A percentile compares a stretch with the other conserved stretches of the same genome.
Conservation (phyloP, 352 stramenopile genomes). For the Phytopythium cucurbitacearum region DNA sequence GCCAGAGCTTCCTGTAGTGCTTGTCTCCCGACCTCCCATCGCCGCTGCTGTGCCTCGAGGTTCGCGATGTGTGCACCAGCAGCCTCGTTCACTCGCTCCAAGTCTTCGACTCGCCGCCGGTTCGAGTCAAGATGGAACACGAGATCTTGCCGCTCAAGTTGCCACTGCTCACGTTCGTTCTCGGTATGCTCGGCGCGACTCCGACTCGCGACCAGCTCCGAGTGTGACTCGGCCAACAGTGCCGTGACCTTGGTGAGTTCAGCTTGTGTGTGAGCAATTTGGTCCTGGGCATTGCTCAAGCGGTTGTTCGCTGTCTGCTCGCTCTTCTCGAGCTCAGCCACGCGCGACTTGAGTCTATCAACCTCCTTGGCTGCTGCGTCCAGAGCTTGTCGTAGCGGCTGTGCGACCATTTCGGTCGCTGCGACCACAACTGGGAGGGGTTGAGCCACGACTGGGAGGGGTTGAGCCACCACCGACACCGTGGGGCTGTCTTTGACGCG, state of each 20-base stretch:
- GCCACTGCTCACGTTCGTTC: slow-evolving; percentile 30
- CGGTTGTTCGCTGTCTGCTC: slow-evolving; percentile 8
- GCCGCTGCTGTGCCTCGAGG: slow-evolving; percentile 20
- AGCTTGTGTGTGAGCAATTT: slow-evolving; percentile 18
- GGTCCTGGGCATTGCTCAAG: slow-evolving; percentile 27
- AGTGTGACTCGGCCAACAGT: slow-evolving; percentile 45
- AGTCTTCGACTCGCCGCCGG: slow-evolving; percentile 27
- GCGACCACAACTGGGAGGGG: not conserved
- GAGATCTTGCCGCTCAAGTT: slow-evolving; percentile 35
- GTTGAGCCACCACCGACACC: too few species aligned
- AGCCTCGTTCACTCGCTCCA: slow-evolving; percentile 23
- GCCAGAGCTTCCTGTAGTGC: slow-evolving; percentile 15
- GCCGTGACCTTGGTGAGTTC: slow-evolving; percentile 40
- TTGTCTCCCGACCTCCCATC: not conserved
- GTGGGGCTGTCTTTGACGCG: too few species aligned
- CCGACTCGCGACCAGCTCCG: slow-evolving; percentile 29
- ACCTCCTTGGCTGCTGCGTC: slow-evolving; percentile 27
- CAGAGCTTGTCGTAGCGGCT: slow-evolving; percentile 45
- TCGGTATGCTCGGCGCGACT: slow-evolving; percentile 22
- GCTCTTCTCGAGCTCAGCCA: slow-evolving; percentile 25
- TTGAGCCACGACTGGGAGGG: too few species aligned
- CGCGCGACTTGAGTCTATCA: slow-evolving; percentile 32
- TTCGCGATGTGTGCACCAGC: slow-evolving; percentile 16
- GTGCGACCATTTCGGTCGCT: slow-evolving; percentile 16
- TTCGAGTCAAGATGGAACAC: slow-evolving; percentile 31